These are phyloP conservation scores for Lodderomyces beijingensis DNA, from an alignment of 1,139 yeast species.

Conservation along the genomic window DNA sequence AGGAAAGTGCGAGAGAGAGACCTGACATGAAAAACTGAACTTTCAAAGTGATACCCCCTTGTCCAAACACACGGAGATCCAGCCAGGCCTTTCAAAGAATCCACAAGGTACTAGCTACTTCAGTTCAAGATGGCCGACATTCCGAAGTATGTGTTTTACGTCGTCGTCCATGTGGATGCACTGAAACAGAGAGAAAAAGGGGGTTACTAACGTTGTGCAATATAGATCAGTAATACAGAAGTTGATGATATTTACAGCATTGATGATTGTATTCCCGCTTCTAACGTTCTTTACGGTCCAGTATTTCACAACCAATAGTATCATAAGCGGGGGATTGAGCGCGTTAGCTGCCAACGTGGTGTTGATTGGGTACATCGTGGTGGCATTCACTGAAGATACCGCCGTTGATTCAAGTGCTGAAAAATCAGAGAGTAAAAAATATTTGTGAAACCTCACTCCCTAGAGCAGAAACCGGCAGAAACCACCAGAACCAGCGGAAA, in stretches of 20 bases:
- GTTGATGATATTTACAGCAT: conserved; percentile 79
- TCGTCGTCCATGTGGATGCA: neutral
- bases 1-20: too few relatives aligned
- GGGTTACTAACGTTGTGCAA: conserved; percentile 13
- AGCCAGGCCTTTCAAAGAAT: too few relatives aligned
- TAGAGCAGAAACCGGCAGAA: too few relatives aligned
- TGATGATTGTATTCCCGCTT: conserved; percentile 82
- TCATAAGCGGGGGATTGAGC: conserved; percentile 85
- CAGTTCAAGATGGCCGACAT: conserved; percentile 36
- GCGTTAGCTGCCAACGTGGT: conserved; percentile 87
- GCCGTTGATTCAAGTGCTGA: conserved; percentile 10
- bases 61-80: too few relatives aligned
- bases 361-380: conserved; percentile 77
- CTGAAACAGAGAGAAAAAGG: too few relatives aligned
- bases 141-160: conserved; percentile 47
- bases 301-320: conserved; percentile 52
- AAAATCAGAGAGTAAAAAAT: neutral
- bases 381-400: conserved; percentile 83
- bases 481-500: conserved; percentile 1
- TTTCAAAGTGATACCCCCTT: too few relatives aligned
- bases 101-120: too few relatives aligned
- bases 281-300: conserved; percentile 66
- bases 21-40: too few relatives aligned
- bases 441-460: neutral
- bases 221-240: conserved; percentile 61